These are phyloP conservation scores for Posidonia australis DNA, from an alignment of 106 monocot genomes.

Conservation along the genomic window DNA sequence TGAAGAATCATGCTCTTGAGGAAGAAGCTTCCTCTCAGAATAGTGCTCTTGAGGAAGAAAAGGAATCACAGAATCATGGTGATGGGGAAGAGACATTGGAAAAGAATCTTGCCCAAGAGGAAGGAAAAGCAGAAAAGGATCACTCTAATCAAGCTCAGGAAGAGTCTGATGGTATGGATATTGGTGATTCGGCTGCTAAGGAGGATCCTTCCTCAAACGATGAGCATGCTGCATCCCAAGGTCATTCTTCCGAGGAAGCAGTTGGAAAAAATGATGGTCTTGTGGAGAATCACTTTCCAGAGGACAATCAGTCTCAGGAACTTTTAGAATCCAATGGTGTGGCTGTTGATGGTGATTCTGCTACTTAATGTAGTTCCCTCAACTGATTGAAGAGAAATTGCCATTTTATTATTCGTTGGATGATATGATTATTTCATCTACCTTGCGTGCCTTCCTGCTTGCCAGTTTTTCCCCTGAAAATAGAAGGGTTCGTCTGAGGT, in stretches of 20 bases:
- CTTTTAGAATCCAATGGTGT: too few species aligned
- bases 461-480: too few species aligned
- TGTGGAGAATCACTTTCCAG: not conserved
- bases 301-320: too few species aligned
- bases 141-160: not conserved
- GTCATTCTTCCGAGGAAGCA: not conserved
- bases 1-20: slow-evolving; percentile 26
- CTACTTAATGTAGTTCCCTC: too few species aligned
- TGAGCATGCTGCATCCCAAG: not conserved
- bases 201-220: not conserved
- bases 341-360: too few species aligned
- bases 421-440: too few species aligned
- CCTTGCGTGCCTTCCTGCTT: too few species aligned
- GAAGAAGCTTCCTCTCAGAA: slow-evolving; percentile 27
- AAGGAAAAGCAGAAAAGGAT: not conserved
- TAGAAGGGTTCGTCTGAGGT: too few species aligned
- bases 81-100: slow-evolving; percentile 1
- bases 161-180: slow-evolving; percentile 2
- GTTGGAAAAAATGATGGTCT: not conserved
- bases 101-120: not conserved
- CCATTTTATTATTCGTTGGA: too few species aligned
- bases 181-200: not conserved
- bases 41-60: slow-evolving; percentile 25
- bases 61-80: slow-evolving; percentile 3
- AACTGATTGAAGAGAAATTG: too few species aligned